Base-by-base conservation (phyloP, 2,329 filamentous ascomycete genomes). In the Fusarium sulawesiense region DNA sequence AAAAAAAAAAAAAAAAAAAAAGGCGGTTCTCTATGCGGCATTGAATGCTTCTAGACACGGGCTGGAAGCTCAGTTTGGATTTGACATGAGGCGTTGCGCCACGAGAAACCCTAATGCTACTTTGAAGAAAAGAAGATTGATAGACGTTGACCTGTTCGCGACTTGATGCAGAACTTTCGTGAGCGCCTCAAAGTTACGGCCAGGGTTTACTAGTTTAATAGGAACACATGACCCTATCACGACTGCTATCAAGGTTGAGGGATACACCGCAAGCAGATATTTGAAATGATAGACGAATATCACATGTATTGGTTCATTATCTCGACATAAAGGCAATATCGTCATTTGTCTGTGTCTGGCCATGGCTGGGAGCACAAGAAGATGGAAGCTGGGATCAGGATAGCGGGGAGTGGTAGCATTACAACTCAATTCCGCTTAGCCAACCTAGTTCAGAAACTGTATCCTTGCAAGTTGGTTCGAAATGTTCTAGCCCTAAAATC, bases 21-120 rank as follows among this genome's bases (percentile, higher is more conserved):
- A 23, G 46, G 55, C 55, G 45, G 54, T 21, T 47, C 50, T 49
- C 27, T 30, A 58, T 53, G 56, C 32, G 53, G 42, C 42, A 34
- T 60, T 46, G 37, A 42, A 55, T 54, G 54, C 56, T 67, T 71
- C 32, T 23, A 56, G 55, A 54, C 40, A 56, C 45, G 70, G 63
- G 70, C 63, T 72, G 66, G 58, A 59, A 68, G 56, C 56, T 65
- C 66, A 71, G 66, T 46, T 57, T 59, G 48, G n/a, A 49, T 20
- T 32, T 60, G 40, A 45, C 53, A 58, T 45, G 49, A 60, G 49
- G 62, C 62, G 56, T 46, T 55, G 34, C 56, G 53, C 65, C 56
- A 40, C 56, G 42, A 23, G 18, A 30, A 55, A 44, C 50, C 53
- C 54, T 56, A 64, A 59, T 54, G 63, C 59, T 47, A 45, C 62